Evolutionary conservation across 148 eudicot genomes (phyloP).

Genomic region (Salicornia ramosissima): DNA sequence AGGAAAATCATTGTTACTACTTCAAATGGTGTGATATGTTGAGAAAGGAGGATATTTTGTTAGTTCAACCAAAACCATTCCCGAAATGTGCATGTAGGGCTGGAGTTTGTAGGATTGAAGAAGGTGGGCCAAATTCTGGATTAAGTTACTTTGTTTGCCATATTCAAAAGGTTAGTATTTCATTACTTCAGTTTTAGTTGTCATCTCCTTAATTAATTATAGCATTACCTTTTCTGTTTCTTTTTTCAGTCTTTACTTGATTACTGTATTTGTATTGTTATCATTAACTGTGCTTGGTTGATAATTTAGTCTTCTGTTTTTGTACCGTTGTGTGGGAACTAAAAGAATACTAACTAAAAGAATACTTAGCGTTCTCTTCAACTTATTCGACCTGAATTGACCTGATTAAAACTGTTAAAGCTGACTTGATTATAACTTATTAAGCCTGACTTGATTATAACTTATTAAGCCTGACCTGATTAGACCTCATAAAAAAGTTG

Average conservation of each 20-base stretch:
- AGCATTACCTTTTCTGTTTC: too few relatives aligned
- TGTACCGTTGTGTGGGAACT: neutral
- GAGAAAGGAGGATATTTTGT: neutral
- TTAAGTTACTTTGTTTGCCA: conserved; percentile 19
- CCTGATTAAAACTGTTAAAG: too few relatives aligned
- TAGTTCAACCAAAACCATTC: conserved; percentile 11
- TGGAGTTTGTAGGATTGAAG: conserved; percentile 11
- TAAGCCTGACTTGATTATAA: too few relatives aligned
- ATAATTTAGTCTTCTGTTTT: neutral
- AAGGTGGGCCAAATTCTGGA: neutral
- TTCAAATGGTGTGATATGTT: conserved; percentile 25
- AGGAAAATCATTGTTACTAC: conserved; percentile 19
- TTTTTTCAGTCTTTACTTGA: neutral
- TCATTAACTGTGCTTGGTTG: neutral
- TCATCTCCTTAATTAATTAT: neutral
- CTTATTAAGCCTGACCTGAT: too few relatives aligned
- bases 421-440: too few relatives aligned
- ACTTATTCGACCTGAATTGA: too few relatives aligned
- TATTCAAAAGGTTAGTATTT: conserved; percentile 23
- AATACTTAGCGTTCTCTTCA: too few relatives aligned
- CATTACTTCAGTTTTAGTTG: neutral
- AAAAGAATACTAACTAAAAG: too few relatives aligned
- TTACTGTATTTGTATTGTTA: neutral
- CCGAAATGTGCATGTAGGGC: conserved; percentile 27
- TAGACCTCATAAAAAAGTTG: too few relatives aligned